phyloP scores from a whole-genome alignment of 2,329 filamentous ascomycete species.

The Botrytis medusae region DNA sequence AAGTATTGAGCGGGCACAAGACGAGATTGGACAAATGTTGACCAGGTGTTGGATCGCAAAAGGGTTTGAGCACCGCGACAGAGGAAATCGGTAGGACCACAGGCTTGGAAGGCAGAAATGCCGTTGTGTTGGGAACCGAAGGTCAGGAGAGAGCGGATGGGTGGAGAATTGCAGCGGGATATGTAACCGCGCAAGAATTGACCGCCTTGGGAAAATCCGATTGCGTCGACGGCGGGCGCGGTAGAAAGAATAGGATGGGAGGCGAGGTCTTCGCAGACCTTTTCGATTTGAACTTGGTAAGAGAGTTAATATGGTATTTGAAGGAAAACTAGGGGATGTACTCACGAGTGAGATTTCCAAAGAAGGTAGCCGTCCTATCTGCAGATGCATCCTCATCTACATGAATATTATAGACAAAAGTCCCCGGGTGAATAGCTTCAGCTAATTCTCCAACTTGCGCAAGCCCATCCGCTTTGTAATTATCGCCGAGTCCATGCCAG shows the following conservation, averaged over 20 bases:
- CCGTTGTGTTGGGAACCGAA: slow-evolving; percentile 77
- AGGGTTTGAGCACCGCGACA: slow-evolving; percentile 79
- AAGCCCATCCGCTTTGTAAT: slow-evolving; percentile 74
- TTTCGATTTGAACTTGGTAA: slow-evolving; percentile 58
- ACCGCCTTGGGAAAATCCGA: slow-evolving; percentile 94
- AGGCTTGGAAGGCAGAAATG: slow-evolving; percentile 78
- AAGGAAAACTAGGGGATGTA: neutral
- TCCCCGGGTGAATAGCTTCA: slow-evolving; percentile 73
- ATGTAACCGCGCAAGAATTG: slow-evolving; percentile 92
- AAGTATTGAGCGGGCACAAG: slow-evolving; percentile 96
- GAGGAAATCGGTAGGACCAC: slow-evolving; percentile 69
- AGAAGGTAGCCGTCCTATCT: slow-evolving; percentile 83
- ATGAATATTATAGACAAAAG: slow-evolving; percentile 77
- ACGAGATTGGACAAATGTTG: slow-evolving; percentile 69
- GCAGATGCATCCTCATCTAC: slow-evolving; percentile 59
- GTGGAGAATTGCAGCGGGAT: slow-evolving; percentile 72
- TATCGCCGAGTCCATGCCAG: slow-evolving; percentile 84
- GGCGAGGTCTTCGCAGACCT: slow-evolving; percentile 76
- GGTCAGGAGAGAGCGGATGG: slow-evolving; percentile 63
- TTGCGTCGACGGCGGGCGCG: slow-evolving; percentile 80
- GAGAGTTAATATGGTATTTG: neutral
- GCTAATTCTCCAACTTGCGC: slow-evolving; percentile 69
- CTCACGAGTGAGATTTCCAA: slow-evolving; percentile 73
- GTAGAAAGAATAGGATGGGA: slow-evolving; percentile 76
- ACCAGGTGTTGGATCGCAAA: slow-evolving; percentile 79